Base-by-base conservation (phyloP, 345 rosid genomes). In the Pistacia atlantica region DNA sequence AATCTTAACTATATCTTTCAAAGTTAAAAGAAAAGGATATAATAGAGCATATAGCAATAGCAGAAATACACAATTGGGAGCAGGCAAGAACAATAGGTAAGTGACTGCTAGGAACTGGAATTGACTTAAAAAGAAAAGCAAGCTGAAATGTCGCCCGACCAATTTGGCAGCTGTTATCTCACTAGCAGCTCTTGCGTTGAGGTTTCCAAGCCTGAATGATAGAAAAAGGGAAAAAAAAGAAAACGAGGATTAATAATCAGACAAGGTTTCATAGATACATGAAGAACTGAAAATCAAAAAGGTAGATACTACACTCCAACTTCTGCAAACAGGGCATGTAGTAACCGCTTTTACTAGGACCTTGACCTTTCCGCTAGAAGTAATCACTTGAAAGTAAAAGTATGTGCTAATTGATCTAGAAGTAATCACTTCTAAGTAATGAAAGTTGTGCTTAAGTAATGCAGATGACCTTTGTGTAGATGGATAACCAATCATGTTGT, bases 391-490 rank as follows among this genome's bases (percentile, higher is more conserved):
- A 74, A 65, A 75, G 52, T 73, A 79, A 78, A 80, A 80, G 79
- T 49, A 81, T 25, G 84, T 85, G 86, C 83, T 73, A 80, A 80
- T 77, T 75, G 73, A 83, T 74, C 73, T 77, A 74, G 51, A 82
- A 79, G 78, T 79, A 80, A 76, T 65, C 83, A 79, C 60, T 83
- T 78, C 80, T 73, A 76, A 87, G 83, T 75, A 83, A 85, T 52
- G 75, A 83, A 42, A 83, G 67, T 79, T 82, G 95, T 90, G 92
- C 85, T 86, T 74, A 90, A 90, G 95, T 80, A 85, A 97, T 91
- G 97, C 97, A 88, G 87, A 88, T 81, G 93, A 95, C 97, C 97
- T 95, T 85, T 83, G 97, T 93, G 94, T 84, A 91, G 95, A 82
- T 90, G 98, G 88, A 90, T 88, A 91, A 90, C 88, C 94, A 93